A percentile compares a stretch with the other conserved stretches of the same genome.
These are phyloP conservation scores for Auxenochlorella protothecoides DNA, from an alignment of 139 green algal genomes.

Conservation along the genomic window DNA sequence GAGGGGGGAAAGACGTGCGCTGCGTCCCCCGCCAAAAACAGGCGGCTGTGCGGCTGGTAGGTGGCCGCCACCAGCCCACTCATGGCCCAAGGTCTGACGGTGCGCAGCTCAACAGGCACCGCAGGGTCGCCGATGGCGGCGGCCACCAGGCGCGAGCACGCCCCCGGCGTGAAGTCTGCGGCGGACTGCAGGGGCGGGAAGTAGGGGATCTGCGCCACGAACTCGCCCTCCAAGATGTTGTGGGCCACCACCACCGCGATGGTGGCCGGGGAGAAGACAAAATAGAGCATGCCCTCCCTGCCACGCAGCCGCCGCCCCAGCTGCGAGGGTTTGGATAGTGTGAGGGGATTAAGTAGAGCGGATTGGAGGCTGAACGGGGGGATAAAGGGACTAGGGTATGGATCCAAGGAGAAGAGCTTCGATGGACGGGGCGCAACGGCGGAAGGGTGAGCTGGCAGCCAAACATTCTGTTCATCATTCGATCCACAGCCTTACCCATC, in stretches of 20 bases:
- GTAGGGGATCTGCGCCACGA: slow-evolving; percentile 90
- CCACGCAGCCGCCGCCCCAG: slow-evolving; percentile 7
- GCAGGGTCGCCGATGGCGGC: neutral
- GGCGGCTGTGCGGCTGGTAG: slow-evolving; percentile 51
- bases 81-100: slow-evolving; percentile 77
- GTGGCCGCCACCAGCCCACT: slow-evolving; percentile 57
- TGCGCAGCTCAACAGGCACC: neutral
- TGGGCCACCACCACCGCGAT: slow-evolving; percentile 87
- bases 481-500: neutral
- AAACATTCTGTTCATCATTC: too few relatives aligned
- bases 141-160: slow-evolving; percentile 39
- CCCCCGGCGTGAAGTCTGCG: slow-evolving; percentile 50
- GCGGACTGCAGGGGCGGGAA: slow-evolving; percentile 74
- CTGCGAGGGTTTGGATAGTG: neutral
- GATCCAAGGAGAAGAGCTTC: too few relatives aligned
- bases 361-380: too few relatives aligned
- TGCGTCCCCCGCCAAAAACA: slow-evolving; percentile 69
- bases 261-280: slow-evolving; percentile 73
- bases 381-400: too few relatives aligned
- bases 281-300: slow-evolving; percentile 89
- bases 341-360: too few relatives aligned
- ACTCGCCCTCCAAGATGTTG: slow-evolving; percentile 70
- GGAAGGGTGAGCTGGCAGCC: too few relatives aligned
- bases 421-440: too few relatives aligned
- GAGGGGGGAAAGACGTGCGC: slow-evolving; percentile 81